Evolutionary conservation across 352 stramenopile species (phyloP).

Genomic region (Phytophthora gonapodyides): DNA sequence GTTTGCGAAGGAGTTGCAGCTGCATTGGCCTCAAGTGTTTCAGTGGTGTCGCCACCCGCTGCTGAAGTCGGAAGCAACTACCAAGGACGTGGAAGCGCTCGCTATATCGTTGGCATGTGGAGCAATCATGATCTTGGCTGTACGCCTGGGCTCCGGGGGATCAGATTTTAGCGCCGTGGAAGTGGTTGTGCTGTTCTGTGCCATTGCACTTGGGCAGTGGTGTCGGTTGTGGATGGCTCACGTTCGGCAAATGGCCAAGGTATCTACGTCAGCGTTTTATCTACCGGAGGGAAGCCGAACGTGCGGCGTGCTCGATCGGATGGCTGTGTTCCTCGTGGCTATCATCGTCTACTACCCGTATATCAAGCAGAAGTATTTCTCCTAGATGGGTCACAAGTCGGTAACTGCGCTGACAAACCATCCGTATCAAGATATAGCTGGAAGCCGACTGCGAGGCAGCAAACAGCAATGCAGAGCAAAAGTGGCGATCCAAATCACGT

Average conservation of each 20-base stretch:
- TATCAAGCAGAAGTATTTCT: slow-evolving; percentile 45
- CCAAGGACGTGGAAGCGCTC: slow-evolving; percentile 38
- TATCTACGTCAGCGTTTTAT: slow-evolving; percentile 54
- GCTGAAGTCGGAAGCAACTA: slow-evolving; percentile 32
- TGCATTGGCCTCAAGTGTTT: slow-evolving; percentile 33
- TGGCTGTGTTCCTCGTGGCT: slow-evolving; percentile 49
- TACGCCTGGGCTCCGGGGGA: slow-evolving; percentile 27
- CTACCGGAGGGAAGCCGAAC: slow-evolving; percentile 33
- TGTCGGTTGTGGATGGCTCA: slow-evolving; percentile 41
- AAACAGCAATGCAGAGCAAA: neutral
- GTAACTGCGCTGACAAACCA: neutral
- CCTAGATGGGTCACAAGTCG: slow-evolving; percentile 5
- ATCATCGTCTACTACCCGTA: slow-evolving; percentile 59
- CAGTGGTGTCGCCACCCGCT: slow-evolving; percentile 22
- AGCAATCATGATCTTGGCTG: slow-evolving; percentile 40
- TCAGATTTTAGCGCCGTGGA: slow-evolving; percentile 37
- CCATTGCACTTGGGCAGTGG: slow-evolving; percentile 47
- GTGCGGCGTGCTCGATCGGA: slow-evolving; percentile 50
- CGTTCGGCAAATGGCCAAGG: slow-evolving; percentile 49
- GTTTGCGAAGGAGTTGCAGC: slow-evolving; percentile 29
- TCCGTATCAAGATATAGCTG: too few relatives aligned
- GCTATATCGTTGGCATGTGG: slow-evolving; percentile 38
- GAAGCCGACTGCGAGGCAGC: slow-evolving; percentile 4
- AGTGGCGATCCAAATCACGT: neutral
- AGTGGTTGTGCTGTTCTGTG: slow-evolving; percentile 46